phyloP scores from a whole-genome alignment of 352 stramenopile species.

The Globisporangium nunn region DNA sequence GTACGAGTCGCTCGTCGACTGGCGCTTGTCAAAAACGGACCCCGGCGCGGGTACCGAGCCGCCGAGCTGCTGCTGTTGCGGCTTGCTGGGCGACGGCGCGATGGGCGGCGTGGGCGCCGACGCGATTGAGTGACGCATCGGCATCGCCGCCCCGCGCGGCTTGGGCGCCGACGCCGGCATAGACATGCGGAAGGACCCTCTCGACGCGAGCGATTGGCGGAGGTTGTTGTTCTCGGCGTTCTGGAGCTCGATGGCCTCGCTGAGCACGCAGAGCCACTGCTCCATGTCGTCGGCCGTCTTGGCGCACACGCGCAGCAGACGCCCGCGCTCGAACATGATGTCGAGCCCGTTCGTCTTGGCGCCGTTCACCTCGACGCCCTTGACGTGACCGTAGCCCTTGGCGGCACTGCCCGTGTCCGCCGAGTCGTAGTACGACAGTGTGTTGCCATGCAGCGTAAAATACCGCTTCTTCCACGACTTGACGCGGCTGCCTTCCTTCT shows the following conservation, averaged over 20 bases:
- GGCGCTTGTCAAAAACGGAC: constrained; percentile 25
- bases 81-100: constrained; percentile 17
- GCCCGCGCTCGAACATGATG: constrained; percentile 70
- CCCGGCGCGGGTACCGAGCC: constrained; percentile 12
- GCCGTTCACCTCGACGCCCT: constrained; percentile 63
- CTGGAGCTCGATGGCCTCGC: constrained; percentile 57
- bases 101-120: constrained; percentile 9
- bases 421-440: constrained; percentile 80
- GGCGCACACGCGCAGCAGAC: constrained; percentile 62
- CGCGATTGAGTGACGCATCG: constrained; percentile 42
- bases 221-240: constrained; percentile 53
- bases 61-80: constrained; percentile 12
- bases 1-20: constrained; percentile 28
- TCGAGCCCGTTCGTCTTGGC: constrained; percentile 57
- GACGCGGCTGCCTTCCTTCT: constrained; percentile 68
- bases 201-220: constrained; percentile 37
- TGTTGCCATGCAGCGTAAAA: constrained; percentile 71
- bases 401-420: constrained; percentile 58
- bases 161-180: constrained; percentile 13
- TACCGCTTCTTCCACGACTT: constrained; percentile 82
- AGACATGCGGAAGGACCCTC: constrained; percentile 36
- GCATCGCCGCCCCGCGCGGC: constrained; percentile 23
- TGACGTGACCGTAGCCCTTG: constrained; percentile 79
- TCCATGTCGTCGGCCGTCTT: constrained; percentile 60
- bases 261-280: constrained; percentile 66